phyloP scores from a whole-genome alignment of 768 basidiomycete species.

The Leccinum boreale region DNA sequence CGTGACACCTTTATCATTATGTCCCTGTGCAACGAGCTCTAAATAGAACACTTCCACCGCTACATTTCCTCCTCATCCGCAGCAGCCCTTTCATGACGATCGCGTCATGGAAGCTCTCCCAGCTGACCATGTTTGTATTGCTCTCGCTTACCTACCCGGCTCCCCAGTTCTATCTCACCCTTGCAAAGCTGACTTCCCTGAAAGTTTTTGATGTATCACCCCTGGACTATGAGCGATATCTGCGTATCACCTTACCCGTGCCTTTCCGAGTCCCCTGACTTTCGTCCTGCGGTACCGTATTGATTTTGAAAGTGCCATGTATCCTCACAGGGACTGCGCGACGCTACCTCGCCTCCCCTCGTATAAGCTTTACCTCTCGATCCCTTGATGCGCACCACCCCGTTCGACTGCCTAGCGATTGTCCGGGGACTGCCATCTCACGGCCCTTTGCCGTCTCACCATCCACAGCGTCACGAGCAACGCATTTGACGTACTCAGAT shows the following conservation, averaged over 20 bases:
- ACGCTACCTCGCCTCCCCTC: conserved; percentile 16
- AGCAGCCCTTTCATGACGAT: conserved; percentile 24
- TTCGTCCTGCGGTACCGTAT: conserved; percentile 5
- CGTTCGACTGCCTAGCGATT: conserved; percentile 29
- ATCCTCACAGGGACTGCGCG: conserved; percentile 17
- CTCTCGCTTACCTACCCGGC: conserved; percentile 5
- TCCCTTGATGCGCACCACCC: conserved; percentile 26
- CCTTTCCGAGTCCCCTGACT: conserved; percentile 2
- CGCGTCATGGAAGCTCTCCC: conserved; percentile 23
- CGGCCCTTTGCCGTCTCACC: conserved; percentile 26
- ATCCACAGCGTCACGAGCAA: conserved; percentile 34
- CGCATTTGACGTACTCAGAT: conserved; percentile 31
- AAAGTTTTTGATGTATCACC: conserved; percentile 30
- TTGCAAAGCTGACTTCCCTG: conserved; percentile 29
- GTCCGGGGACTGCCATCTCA: conserved; percentile 29
- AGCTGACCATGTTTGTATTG: conserved; percentile 19
- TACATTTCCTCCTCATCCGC: conserved; percentile 20
- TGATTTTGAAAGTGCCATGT: conserved; percentile 39
- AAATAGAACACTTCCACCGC: conserved; percentile 27
- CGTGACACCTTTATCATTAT: conserved; percentile 20
- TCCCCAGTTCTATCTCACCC: conserved; percentile 26
- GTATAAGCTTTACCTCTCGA: conserved; percentile 35
- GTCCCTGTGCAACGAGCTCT: conserved; percentile 37
- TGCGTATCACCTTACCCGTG: neutral
- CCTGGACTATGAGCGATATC: conserved; percentile 12